A percentile compares a stretch with the other conserved stretches of the same genome.
Evolutionary conservation across 805 yeast species (phyloP).

Genomic region (Candida taoyuanica): DNA sequence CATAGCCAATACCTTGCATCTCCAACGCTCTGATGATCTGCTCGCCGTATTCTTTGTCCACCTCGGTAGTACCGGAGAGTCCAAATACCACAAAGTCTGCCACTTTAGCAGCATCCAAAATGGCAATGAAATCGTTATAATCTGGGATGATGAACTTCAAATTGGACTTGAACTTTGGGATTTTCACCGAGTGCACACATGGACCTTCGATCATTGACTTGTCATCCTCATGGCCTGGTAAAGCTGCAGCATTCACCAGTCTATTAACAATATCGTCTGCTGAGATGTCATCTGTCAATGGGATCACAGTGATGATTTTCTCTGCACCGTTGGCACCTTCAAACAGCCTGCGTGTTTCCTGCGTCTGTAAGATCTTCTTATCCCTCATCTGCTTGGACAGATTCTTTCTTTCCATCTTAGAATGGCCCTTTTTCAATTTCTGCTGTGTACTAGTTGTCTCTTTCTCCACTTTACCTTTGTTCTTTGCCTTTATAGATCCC

Average conservation of each 20-base stretch:
- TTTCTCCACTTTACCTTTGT: constrained; percentile 87
- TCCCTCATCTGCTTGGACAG: constrained; percentile 70
- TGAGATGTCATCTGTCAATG: constrained; percentile 70
- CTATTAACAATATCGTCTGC: constrained; percentile 48
- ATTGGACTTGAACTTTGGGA: constrained; percentile 69
- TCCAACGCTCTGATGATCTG: constrained; percentile 83
- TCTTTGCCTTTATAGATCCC: constrained; percentile 73
- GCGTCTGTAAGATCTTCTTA: constrained; percentile 59
- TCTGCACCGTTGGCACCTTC: constrained; percentile 80
- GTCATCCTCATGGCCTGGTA: constrained; percentile 30
- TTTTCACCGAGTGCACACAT: constrained; percentile 46
- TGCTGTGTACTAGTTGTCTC: constrained; percentile 28
- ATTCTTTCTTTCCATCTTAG: constrained; percentile 72
- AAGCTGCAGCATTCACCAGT: constrained; percentile 38
- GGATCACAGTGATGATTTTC: constrained; percentile 74
- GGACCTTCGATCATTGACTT: constrained; percentile 35
- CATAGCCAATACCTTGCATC: constrained; percentile 86
- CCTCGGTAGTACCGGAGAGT: constrained; percentile 82
- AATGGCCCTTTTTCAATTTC: constrained; percentile 29
- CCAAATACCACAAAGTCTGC: constrained; percentile 89
- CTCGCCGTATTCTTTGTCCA: constrained; percentile 77
- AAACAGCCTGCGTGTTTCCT: constrained; percentile 62
- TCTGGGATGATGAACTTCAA: constrained; percentile 72
- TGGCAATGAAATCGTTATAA: constrained; percentile 55
- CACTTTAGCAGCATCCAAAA: constrained; percentile 82